Percentiles rank a stretch among this genome's conserved stretches.
Evolutionary conservation across 2,329 filamentous ascomycete species (phyloP).

Genomic region (Penicillium crustosum): DNA sequence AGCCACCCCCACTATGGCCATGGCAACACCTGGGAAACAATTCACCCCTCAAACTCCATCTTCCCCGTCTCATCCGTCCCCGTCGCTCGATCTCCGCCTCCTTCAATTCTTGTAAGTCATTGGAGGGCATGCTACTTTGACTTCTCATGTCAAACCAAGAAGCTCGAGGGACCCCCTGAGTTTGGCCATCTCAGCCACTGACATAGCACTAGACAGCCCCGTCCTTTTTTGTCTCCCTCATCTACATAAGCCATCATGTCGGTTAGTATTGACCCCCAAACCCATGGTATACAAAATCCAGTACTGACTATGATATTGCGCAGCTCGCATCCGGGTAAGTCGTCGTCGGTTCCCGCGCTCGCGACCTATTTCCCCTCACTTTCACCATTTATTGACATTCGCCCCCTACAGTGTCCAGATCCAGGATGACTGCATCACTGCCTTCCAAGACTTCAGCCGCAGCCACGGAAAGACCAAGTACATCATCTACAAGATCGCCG

Average conservation of each 20-base stretch:
- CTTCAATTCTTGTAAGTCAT: constrained; percentile 13
- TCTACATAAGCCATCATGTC: constrained; percentile 35
- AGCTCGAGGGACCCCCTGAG: neutral
- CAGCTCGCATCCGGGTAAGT: constrained; percentile 41
- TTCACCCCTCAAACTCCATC: constrained; percentile 37
- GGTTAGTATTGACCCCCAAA: constrained; percentile 26
- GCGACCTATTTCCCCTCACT: constrained; percentile 5
- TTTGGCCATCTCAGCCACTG: constrained; percentile 23
- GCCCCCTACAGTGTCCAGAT: constrained; percentile 44
- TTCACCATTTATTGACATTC: constrained; percentile 22
- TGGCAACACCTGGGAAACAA: constrained; percentile 35
- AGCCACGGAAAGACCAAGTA: constrained; percentile 48
- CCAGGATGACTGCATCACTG: constrained; percentile 47
- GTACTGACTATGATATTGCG: constrained; percentile 15
- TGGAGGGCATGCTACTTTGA: neutral
- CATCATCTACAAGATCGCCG: constrained; percentile 55
- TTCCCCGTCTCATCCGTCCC: constrained; percentile 20
- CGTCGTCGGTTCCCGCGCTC: constrained; percentile 7
- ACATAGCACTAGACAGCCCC: constrained; percentile 34
- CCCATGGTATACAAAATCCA: neutral
- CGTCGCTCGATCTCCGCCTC: constrained; percentile 14
- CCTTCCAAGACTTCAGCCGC: constrained; percentile 51
- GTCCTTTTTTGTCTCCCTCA: constrained; percentile 20
- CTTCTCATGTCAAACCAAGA: neutral
- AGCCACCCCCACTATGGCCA: constrained; percentile 33